Base-by-base conservation (phyloP, 176 grass and related monocot species). In the Metroxylon sagu region DNA sequence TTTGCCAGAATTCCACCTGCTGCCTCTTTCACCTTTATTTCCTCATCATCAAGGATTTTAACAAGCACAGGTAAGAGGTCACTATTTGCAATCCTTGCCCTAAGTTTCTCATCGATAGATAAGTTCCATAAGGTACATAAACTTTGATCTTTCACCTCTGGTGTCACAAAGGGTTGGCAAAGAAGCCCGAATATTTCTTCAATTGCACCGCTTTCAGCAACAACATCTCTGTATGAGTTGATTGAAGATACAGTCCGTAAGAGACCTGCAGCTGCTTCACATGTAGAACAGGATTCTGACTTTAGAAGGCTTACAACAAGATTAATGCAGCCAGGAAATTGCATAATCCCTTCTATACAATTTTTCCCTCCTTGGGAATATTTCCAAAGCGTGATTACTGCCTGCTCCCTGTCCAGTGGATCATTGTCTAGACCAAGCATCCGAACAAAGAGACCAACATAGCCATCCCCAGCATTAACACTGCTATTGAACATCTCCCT, bases 401-500 rank as follows among this genome's bases (percentile, higher is more conserved):
- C 81, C 58, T 89, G 81, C 51, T 89, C 74, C 57, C 86, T 78
- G 54, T 89, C 86, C 72, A 61, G 71, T 25, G 59, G 3, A 10
- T 89, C 86, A 76, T 89, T 89, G 56, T 89, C 86, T 82, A 85
- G 67, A n/a, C 86, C 82, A 79, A 89, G 82, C 82, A 82, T 82
- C 59, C 78, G 74, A 72, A 89, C 78, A 82, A 89, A 89, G 63
- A 85, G 86, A 35, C 86, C 78, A 75, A 89, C 55, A 19, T 82
- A 89, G 6, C 74, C 74, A 61, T 65, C 74, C 26, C 65, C 67
- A 35, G 75, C 72, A 57, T 18, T 79, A 5, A 35, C 16, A 4
- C 26, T 25, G 18, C 35, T 77, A 53, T 18, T 61, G 52, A 59
- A 69, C 21, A 43, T 72, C 21, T 61, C 71, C 62, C 72, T 73